Evolutionary conservation across 179 eudicot species (phyloP), one percentile per base, ranked within the genome.

Genomic region (Monotropa hypopitys): DNA sequence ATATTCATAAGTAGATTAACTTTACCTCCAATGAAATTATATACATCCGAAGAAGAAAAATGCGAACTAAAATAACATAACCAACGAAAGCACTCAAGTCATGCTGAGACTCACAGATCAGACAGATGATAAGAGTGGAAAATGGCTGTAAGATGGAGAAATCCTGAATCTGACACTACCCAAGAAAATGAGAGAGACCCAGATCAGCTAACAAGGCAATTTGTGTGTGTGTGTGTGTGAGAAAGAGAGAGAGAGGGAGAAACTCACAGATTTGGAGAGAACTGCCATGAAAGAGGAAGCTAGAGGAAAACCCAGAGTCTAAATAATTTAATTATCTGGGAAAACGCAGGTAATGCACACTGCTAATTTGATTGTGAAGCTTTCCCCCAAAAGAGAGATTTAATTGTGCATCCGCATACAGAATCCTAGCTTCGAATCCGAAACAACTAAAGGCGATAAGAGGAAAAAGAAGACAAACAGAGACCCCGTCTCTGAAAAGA

Each of bases 261-360:
- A 26, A 53, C 65, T n/a, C n/a, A 73, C 65, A 73, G 76, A 54
- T n/a, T 10, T 35, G 30, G 63, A n/a, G 65, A 73, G 47, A 43
- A 73, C 53, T 73, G 76, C 47, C 76, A 38, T 53, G 42, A 46
- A n/a, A 66, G 38, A 40, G 72, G 72, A 67, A n/a, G 49, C 49
- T 16, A 40, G 47, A 40, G 72, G n/a, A 67, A 66, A 67, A 67
- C 49, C 72, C 49, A 67, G 43, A 65, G 23, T 15, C 43, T 16
- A 35, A 65, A 9, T 38, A 67, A 11, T 15, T 21, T 16, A 35
- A 65, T 40, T 38, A 67, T 67, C 49, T 40, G 72, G 40, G 13
- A 67, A n/a, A 40, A 20, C 26, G 47, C 72, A 40, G 47, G 47
- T 20, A 38, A 38, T 3, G 18, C 23, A 38, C 20, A 38, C 21